These are phyloP conservation scores for Pythium sp. DNA, from an alignment of 352 stramenopile species.

Conservation along the genomic window DNA sequence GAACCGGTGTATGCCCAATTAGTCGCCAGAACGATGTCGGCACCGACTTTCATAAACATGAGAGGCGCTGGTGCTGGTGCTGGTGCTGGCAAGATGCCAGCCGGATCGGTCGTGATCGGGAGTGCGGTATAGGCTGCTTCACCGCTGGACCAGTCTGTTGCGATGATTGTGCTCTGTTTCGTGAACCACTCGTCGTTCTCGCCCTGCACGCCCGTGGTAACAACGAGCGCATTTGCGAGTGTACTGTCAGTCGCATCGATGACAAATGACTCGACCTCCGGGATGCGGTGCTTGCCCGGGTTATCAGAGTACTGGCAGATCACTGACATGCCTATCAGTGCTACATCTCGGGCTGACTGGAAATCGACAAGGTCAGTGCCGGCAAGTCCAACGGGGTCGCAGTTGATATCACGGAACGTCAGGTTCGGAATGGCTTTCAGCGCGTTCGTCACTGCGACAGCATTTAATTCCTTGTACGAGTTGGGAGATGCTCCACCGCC, in stretches of 20 bases:
- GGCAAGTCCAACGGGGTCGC: constrained; percentile 21
- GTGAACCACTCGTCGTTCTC: constrained; percentile 61
- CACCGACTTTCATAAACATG: no score
- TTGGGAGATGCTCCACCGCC: no score
- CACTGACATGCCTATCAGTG: constrained; percentile 35
- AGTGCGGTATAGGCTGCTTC: no score
- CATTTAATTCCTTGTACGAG: constrained; percentile 11
- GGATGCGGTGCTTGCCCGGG: constrained; percentile 46
- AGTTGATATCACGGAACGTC: constrained; percentile 41
- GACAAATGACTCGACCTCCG: constrained; percentile 30
- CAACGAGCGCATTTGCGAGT: constrained; percentile 19
- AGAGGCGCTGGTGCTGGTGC: no score
- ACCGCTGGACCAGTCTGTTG: no score
- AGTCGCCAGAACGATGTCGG: no score
- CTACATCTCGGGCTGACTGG: constrained; percentile 8
- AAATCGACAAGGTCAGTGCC: constrained; percentile 20
- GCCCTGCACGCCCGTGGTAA: constrained; percentile 40
- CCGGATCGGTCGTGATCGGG: no score
- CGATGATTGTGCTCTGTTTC: no score
- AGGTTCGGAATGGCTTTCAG: constrained; percentile 51
- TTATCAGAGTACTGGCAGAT: constrained; percentile 60
- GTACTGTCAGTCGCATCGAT: constrained; percentile 18
- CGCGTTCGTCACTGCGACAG: constrained; percentile 21
- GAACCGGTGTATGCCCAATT: no score
- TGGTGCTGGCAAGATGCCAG: no score